Percentiles rank a stretch among this genome's conserved stretches.
Evolutionary conservation across 805 yeast genomes (phyloP).

Genomic region (Saturnispora dispora): DNA sequence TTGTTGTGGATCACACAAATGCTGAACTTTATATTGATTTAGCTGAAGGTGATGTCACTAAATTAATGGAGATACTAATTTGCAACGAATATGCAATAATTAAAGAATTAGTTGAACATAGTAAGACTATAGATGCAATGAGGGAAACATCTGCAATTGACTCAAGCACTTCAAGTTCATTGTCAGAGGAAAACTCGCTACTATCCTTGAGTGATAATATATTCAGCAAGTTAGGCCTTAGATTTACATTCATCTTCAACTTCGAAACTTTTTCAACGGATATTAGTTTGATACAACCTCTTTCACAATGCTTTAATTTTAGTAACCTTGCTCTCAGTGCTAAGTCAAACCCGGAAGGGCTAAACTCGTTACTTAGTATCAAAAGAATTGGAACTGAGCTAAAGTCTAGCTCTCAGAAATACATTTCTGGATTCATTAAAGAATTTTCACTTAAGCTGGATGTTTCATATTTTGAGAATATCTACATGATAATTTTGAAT

Average conservation of each 20-base stretch:
- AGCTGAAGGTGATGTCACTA: slow-evolving; percentile 18
- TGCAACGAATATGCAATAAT: slow-evolving; percentile 20
- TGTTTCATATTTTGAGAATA: not conserved
- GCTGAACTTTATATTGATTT: slow-evolving; percentile 14
- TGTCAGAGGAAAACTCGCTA: not conserved
- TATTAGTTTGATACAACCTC: slow-evolving; percentile 1
- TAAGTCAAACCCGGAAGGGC: not conserved
- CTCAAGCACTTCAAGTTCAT: not conserved
- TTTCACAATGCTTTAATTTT: not conserved
- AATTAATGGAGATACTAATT: slow-evolving; percentile 16
- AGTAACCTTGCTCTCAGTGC: not conserved
- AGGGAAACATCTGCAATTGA: not conserved
- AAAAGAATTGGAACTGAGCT: slow-evolving; percentile 1
- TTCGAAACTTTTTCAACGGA: slow-evolving; percentile 1
- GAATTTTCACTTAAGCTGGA: not conserved
- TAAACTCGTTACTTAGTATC: not conserved
- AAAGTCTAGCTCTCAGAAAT: not conserved
- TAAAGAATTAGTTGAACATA: slow-evolving; percentile 13
- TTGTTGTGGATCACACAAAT: slow-evolving; percentile 13
- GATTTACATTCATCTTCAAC: not conserved
- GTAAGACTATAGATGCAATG: not conserved
- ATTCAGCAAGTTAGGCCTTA: slow-evolving; percentile 1
- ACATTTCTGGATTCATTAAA: not conserved
- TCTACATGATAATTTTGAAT: not conserved
- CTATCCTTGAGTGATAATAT: not conserved